Evolutionary conservation across 805 yeast genomes (phyloP).

Genomic region (Ogataea sp.): DNA sequence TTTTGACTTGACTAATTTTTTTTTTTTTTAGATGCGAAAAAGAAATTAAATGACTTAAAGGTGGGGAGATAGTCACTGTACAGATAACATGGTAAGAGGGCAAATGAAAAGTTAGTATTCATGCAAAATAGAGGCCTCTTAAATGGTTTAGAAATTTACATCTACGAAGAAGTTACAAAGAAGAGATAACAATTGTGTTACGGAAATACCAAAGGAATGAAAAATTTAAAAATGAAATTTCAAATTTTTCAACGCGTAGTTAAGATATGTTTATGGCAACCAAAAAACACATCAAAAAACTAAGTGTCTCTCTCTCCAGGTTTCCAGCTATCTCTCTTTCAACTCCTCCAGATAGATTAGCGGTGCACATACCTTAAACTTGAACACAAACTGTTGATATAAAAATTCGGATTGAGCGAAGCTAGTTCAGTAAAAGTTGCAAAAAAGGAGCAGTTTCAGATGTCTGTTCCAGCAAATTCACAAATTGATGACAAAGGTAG

Average conservation of each 20-base stretch:
- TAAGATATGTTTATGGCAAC: too few relatives aligned
- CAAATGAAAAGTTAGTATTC: not conserved
- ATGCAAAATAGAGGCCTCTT: not conserved
- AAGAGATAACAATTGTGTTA: too few relatives aligned
- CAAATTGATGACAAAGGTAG: constrained; percentile 1
- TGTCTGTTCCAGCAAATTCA: not conserved
- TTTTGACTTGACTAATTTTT: not conserved
- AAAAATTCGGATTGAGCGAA: not conserved
- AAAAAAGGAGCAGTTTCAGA: not conserved
- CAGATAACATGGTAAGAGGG: not conserved
- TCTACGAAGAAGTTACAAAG: not conserved
- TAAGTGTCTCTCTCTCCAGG: too few relatives aligned
- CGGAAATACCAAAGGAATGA: too few relatives aligned
- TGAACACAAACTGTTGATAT: not conserved
- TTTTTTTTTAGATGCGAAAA: too few relatives aligned
- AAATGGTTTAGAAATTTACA: not conserved
- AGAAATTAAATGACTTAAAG: too few relatives aligned
- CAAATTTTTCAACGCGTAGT: not conserved
- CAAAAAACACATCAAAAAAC: not conserved
- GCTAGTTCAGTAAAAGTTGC: not conserved
- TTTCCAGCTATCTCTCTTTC: too few relatives aligned
- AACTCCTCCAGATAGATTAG: constrained; percentile 1
- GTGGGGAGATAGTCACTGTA: too few relatives aligned
- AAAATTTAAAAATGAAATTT: too few relatives aligned
- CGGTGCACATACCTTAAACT: not conserved